Base-by-base conservation (phyloP, 2,329 filamentous ascomycete species). In the Furcasterigmium furcatum region DNA sequence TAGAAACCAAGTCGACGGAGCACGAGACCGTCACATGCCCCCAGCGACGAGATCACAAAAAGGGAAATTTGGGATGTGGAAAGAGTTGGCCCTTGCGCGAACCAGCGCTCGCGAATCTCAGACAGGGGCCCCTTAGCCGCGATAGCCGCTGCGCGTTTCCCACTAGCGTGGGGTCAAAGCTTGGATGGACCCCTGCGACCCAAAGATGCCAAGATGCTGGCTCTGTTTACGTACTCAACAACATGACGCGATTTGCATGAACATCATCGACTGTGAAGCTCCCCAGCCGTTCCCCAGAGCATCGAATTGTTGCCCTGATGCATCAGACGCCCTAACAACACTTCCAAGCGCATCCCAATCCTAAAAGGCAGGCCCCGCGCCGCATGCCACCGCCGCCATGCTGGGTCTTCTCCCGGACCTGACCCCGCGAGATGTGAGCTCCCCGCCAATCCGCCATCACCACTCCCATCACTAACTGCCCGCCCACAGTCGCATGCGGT, bases 401-500 rank as follows among this genome's bases (percentile, higher is more conserved):
- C 77, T 86, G 54, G 77, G 76, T 38, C 72, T 82, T 41, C 74
- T 88, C 14, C 84, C 84, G 39, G 80, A 82, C 50, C 76, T 89
- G 48, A 79, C 81, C 16, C 86, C 85, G 42, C 82, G 82, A 67
- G 84, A 89, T 58, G 86, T 88, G 74, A 62, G 77, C 62, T 41
- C 25, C 45, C 42, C 44, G 19, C 18, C 39, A 25, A 41, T 38
- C 24, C 22, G 45, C 21, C 24, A 22, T 34, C 16, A 30, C 24
- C 13, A 38, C 19, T 32, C 9, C 19, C 35, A 46, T 36, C 6
- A 25, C 43, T 50, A 40, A 42, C 57, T 61, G 50, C 60, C 44
- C 34, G 21, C 35, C 45, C 38, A 30, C 55, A 89, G 86, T 84
- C 84, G 29, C 83, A 89, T 63, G 78, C 81, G 43, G 76, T 89